These are phyloP conservation scores for Penicillium nordicum DNA, from an alignment of 2,329 filamentous ascomycete genomes.

Conservation along the genomic window DNA sequence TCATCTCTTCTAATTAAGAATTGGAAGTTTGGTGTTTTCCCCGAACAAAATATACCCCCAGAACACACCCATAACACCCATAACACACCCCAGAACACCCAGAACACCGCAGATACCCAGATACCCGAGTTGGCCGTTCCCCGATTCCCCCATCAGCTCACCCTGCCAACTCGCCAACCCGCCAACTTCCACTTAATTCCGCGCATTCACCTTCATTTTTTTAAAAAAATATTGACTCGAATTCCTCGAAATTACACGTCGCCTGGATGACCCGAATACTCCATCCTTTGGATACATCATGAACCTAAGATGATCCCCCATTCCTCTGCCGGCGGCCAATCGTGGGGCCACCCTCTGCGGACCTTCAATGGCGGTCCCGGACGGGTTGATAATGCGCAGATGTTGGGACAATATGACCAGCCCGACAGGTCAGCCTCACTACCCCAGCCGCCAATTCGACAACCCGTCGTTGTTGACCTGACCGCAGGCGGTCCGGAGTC, in stretches of 20 bases:
- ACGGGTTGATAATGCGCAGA: conserved; percentile 27
- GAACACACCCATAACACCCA: background rate
- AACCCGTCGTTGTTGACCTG: conserved; percentile 37
- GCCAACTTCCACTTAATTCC: background rate
- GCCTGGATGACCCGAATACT: conserved; percentile 25
- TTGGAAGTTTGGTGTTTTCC: background rate
- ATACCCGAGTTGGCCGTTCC: background rate
- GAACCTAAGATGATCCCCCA: conserved; percentile 42
- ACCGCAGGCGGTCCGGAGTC: conserved; percentile 29
- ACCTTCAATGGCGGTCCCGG: conserved; percentile 30
- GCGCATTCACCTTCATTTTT: background rate
- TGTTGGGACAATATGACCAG: conserved; percentile 22
- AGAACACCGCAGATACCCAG: background rate
- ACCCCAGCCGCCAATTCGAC: conserved; percentile 24
- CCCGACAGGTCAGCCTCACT: conserved; percentile 26
- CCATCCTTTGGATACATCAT: conserved; percentile 33
- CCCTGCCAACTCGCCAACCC: background rate
- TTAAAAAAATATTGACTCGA: background rate
- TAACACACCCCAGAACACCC: background rate
- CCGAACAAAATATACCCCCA: background rate
- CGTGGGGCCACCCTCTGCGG: conserved; percentile 36
- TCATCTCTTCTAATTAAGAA: background rate
- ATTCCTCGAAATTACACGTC: background rate
- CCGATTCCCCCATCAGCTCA: conserved; percentile 2
- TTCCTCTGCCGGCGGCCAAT: conserved; percentile 40